phyloP scores from a whole-genome alignment of 2,329 filamentous ascomycete species.

The Diaporthe eres region DNA sequence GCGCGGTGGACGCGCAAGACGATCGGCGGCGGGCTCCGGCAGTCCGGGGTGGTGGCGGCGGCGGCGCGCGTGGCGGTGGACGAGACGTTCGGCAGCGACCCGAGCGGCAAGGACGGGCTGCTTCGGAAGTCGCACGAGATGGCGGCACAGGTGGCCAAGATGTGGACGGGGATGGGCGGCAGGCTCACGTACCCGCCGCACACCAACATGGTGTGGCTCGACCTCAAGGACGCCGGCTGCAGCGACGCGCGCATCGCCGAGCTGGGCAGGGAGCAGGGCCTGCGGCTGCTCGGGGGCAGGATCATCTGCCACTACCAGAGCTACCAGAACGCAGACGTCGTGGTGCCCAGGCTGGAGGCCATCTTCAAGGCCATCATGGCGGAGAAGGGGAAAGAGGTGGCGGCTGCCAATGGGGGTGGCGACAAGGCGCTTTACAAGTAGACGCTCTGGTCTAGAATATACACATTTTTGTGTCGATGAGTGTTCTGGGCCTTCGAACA shows the following conservation, averaged over 20 bases:
- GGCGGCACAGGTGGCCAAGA: slow-evolving; percentile 69
- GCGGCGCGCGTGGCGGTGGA: slow-evolving; percentile 83
- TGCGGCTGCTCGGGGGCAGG: slow-evolving; percentile 57
- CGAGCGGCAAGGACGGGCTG: slow-evolving; percentile 72
- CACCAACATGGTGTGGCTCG: slow-evolving; percentile 94
- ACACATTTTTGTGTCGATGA: background rate
- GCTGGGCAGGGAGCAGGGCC: slow-evolving; percentile 58
- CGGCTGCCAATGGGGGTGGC: slow-evolving; percentile 6
- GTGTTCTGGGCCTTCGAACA: background rate
- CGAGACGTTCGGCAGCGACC: slow-evolving; percentile 78
- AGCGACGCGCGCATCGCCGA: slow-evolving; percentile 54
- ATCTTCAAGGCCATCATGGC: slow-evolving; percentile 63
- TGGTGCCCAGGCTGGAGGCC: slow-evolving; percentile 68
- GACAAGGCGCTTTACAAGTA: slow-evolving; percentile 34
- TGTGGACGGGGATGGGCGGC: slow-evolving; percentile 81
- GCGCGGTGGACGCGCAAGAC: slow-evolving; percentile 84
- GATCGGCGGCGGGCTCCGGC: slow-evolving; percentile 83
- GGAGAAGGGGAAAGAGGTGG: slow-evolving; percentile 42
- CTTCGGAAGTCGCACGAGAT: slow-evolving; percentile 72
- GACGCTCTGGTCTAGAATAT: background rate
- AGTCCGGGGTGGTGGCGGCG: slow-evolving; percentile 82
- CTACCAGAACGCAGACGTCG: slow-evolving; percentile 70
- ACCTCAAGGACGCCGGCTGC: slow-evolving; percentile 73
- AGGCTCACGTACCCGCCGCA: slow-evolving; percentile 78
- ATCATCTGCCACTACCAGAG: slow-evolving; percentile 73